Evolutionary conservation across 164 flowering plant genomes (phyloP).

Genomic region (Brasenia schreberi): DNA sequence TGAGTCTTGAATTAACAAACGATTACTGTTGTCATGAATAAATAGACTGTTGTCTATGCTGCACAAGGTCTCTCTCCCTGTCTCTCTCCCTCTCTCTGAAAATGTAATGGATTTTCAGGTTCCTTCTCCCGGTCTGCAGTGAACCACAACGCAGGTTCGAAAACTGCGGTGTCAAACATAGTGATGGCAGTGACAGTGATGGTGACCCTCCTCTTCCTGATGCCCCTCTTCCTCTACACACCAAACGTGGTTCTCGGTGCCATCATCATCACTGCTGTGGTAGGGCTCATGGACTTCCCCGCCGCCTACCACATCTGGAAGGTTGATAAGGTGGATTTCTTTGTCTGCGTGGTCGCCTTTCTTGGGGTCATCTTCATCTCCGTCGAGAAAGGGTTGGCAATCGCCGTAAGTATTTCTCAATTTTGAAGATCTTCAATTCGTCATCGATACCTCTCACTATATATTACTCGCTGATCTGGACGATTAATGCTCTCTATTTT

Average conservation of each 20-base stretch:
- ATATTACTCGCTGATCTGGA: too few relatives aligned
- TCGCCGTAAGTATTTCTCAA: constrained; percentile 41
- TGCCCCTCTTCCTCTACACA: constrained; percentile 88
- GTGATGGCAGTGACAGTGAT: constrained; percentile 80
- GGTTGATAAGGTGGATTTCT: constrained; percentile 71
- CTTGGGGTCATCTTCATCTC: constrained; percentile 77
- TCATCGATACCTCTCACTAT: not conserved
- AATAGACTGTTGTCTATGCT: too few relatives aligned
- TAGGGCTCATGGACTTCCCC: constrained; percentile 75
- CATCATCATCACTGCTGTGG: constrained; percentile 73
- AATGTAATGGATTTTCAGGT: constrained; percentile 22
- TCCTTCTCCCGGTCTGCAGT: constrained; percentile 91
- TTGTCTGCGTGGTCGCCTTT: constrained; percentile 64
- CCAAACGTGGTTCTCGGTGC: constrained; percentile 80
- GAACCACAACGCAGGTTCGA: constrained; percentile 84
- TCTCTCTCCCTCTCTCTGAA: too few relatives aligned
- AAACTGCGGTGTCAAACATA: constrained; percentile 79
- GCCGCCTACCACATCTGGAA: constrained; percentile 66
- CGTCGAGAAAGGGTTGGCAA: constrained; percentile 66
- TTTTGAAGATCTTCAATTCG: not conserved
- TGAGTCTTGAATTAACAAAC: too few relatives aligned
- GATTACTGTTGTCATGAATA: too few relatives aligned
- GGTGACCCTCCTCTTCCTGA: constrained; percentile 78
- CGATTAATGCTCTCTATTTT: not conserved
- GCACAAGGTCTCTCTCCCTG: too few relatives aligned